phyloP scores from a whole-genome alignment of 805 yeast genomes.

The Candida pseudoglaebosa region DNA sequence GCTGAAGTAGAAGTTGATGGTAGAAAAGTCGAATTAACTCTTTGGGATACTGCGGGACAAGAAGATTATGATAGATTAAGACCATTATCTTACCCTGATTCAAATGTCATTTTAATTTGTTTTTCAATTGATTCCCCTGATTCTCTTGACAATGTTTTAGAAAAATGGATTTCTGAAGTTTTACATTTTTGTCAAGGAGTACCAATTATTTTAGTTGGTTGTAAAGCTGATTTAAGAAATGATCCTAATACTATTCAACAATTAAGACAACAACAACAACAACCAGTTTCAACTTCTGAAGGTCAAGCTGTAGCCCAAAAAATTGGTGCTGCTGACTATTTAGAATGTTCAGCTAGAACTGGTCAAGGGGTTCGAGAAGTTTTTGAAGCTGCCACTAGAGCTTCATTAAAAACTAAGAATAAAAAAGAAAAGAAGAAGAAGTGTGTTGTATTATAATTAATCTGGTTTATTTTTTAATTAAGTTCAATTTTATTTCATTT shows the following conservation, averaged over 20 bases:
- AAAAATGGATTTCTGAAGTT: slow-evolving; percentile 94
- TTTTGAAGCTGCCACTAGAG: slow-evolving; percentile 88
- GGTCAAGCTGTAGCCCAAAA: slow-evolving; percentile 85
- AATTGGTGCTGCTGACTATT: slow-evolving; percentile 81
- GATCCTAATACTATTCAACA: slow-evolving; percentile 74
- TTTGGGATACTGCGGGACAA: slow-evolving; percentile 99
- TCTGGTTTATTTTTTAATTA: background rate
- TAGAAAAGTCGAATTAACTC: slow-evolving; percentile 76
- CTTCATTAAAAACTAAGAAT: slow-evolving; percentile 70
- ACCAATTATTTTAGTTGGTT: slow-evolving; percentile 88
- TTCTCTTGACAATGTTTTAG: slow-evolving; percentile 89
- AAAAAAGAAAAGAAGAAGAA: slow-evolving; percentile 60
- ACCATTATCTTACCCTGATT: slow-evolving; percentile 88
- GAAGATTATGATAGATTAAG: slow-evolving; percentile 94
- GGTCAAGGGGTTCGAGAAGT: slow-evolving; percentile 92
- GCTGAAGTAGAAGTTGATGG: slow-evolving; percentile 77
- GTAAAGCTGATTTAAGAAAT: slow-evolving; percentile 84
- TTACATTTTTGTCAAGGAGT: slow-evolving; percentile 92
- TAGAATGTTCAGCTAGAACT: slow-evolving; percentile 90
- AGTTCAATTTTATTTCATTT: background rate
- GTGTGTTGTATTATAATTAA: slow-evolving; percentile 61
- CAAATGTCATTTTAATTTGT: slow-evolving; percentile 87
- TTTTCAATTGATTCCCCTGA: slow-evolving; percentile 89
- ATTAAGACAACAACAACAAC: slow-evolving; percentile 68
- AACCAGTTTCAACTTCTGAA: slow-evolving; percentile 77